Conservation (phyloP, 192 early-diverging fungal species). For the Paraglomus brasilianum region DNA sequence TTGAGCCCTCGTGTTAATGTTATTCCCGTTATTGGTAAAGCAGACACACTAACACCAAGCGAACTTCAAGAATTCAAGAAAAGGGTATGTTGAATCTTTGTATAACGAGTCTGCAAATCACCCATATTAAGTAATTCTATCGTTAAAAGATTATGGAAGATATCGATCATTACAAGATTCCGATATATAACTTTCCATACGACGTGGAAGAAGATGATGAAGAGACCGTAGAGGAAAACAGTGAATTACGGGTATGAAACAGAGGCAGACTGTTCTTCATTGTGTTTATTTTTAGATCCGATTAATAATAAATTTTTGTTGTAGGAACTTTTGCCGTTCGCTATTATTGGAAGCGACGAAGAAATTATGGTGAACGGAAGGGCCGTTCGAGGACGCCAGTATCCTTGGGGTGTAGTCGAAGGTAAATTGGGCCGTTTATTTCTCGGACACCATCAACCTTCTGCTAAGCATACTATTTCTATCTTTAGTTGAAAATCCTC, state of each 20-base stretch:
- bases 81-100: constrained; percentile 49
- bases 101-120: neutral
- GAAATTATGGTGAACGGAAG: constrained; percentile 83
- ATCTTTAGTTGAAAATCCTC: constrained; percentile 82
- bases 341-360: constrained; percentile 93
- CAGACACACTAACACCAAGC: constrained; percentile 86
- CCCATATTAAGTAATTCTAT: neutral
- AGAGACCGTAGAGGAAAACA: constrained; percentile 97
- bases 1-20: constrained; percentile 92
- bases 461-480: neutral
- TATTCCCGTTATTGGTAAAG: constrained; percentile 93
- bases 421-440: neutral
- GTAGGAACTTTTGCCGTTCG: constrained; percentile 82
- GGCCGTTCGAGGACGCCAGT: constrained; percentile 86
- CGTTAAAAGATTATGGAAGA: constrained; percentile 86
- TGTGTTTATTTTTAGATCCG: constrained; percentile 14
- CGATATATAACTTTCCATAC: constrained; percentile 97
- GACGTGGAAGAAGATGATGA: constrained; percentile 97
- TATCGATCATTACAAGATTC: constrained; percentile 92
- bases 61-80: constrained; percentile 89
- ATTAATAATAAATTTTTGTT: neutral
- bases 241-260: constrained; percentile 68
- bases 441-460: too few relatives aligned
- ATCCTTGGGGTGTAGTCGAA: constrained; percentile 97
- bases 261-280: neutral